phyloP scores from a whole-genome alignment of 805 yeast genomes.

The Schizosaccharomyces japonicus region DNA sequence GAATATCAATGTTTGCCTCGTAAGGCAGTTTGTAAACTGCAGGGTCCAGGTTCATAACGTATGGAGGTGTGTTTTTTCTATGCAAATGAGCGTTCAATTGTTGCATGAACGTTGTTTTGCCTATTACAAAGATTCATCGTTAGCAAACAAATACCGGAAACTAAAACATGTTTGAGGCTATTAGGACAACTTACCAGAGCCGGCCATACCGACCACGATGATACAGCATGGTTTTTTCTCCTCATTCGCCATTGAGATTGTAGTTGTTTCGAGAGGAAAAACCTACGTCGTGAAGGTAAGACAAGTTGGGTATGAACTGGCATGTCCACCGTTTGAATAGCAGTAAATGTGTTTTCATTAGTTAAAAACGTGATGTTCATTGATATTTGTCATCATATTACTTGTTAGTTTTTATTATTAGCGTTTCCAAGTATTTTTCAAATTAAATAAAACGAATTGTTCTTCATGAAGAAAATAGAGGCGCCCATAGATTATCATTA shows the following conservation, averaged over 20 bases:
- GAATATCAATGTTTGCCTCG: conserved; percentile 79
- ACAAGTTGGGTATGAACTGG: not conserved
- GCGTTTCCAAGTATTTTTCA: not conserved
- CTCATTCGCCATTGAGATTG: not conserved
- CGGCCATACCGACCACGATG: conserved; percentile 5
- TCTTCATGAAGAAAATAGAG: not conserved
- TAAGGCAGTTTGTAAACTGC: conserved; percentile 88
- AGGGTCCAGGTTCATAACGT: conserved; percentile 85
- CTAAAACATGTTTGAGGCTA: no score
- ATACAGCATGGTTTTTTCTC: conserved; percentile 3
- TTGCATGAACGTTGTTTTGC: conserved; percentile 95
- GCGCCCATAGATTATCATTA: not conserved
- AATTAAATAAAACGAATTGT: not conserved
- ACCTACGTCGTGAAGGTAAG: no score
- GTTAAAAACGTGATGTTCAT: not conserved
- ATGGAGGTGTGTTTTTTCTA: conserved; percentile 44
- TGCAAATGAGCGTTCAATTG: conserved; percentile 76
- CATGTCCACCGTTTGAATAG: not conserved
- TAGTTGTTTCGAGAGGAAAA: not conserved
- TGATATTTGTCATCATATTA: not conserved
- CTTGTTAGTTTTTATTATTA: not conserved
- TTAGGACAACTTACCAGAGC: conserved; percentile 4
- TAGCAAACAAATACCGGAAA: no score
- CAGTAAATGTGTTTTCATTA: not conserved
- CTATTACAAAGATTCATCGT: conserved; percentile 29